Evolutionary conservation across 2,329 filamentous ascomycete genomes (phyloP), one percentile per base, ranked within the genome.

Genomic region (Colletotrichum eleusines): DNA sequence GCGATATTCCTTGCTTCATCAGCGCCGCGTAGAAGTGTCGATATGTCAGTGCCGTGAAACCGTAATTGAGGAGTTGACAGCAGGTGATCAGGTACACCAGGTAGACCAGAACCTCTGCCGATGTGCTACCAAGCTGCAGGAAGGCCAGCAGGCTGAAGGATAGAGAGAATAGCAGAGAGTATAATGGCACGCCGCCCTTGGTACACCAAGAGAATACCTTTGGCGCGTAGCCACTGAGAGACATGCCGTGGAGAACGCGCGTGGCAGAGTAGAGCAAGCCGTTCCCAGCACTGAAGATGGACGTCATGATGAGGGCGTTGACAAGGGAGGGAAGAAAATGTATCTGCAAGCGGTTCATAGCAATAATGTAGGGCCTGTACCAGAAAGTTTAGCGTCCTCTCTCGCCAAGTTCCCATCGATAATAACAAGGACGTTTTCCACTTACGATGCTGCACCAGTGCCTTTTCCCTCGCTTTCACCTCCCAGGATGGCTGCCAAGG

Each of bases 101-200:
- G 85, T 85, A 90, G 69, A 76, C 85, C 28, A 89, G 81, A 2
- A 85, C 85, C 65, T 83, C 77, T 14, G 83, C 80, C 0, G 86
- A 86, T 57, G 81, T 82, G 76, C 79, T 84, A 71, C 81, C 82
- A 20, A 85, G 81, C 61, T 86, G 83, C 46, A 89, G 81, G 77
- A 89, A 86, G 33, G 85, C 85, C 46, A 88, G 79, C 69, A 86
- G 79, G 12, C 85, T 84, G 78, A 89, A 86, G 48, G 82, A 74
- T 81, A 88, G 86, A 61, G 87, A 84, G 12, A 89, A 74, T 40
- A 72, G 74, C 78, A 90, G 88, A 76, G 85, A 87, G 77, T 85
- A 90, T 74, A 90, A 84, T 12, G 89, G 88, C 0, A 90, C 88
- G 76, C 90, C 90, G 8, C 85, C 84, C 74, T 81, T 83, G 0